Base-by-base conservation (phyloP, 257 asterid genomes). In the Solanum okadae region DNA sequence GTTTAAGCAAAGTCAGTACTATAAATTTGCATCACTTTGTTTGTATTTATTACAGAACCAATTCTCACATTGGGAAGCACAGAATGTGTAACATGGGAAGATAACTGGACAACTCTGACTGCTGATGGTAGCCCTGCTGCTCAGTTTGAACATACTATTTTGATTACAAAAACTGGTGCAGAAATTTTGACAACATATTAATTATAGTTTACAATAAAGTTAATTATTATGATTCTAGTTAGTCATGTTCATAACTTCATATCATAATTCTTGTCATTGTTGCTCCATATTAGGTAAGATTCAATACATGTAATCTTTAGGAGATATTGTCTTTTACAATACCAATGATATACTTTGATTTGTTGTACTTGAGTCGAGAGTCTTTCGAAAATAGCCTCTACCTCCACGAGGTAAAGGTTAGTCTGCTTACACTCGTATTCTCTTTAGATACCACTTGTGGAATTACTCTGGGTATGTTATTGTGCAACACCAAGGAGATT, bases 51-150 rank as follows among this genome's bases (percentile, higher is more conserved):
- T 93, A 91, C 98, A 96, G 99, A 96, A 88, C 99, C 99, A 63
- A 96, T 97, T 88, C 95, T 97, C 79, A 95, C 98, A 73, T 72
- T 95, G 93, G 98, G 99, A 92, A 94, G 92, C 29, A 94, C 93
- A 25, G 96, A 95, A 31, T 97, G 97, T 92, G 76, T 92, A 86
- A 96, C 98, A 27, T 96, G 99, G 99, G 96, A 97, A 90, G 99
- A 97, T 93, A 97, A 97, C 90, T 97, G 98, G 99, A 97, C 99
- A 73, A 94, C 98, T 82, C 94, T 97, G 86, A 95, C 99, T 40
- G 98, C 98, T 13, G 98, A 96, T 91, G 98, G 99, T 86, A 92
- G 96, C 92, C 98, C 98, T 34, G 98, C 98, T 12, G 99, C 99
- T 8, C 99, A 97, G 88, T 96, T 97, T 65, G 99, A 97, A 92